Evolutionary conservation across 2,329 filamentous ascomycete species (phyloP), one percentile per base, ranked within the genome.

Genomic region (Aspergillus sp.): DNA sequence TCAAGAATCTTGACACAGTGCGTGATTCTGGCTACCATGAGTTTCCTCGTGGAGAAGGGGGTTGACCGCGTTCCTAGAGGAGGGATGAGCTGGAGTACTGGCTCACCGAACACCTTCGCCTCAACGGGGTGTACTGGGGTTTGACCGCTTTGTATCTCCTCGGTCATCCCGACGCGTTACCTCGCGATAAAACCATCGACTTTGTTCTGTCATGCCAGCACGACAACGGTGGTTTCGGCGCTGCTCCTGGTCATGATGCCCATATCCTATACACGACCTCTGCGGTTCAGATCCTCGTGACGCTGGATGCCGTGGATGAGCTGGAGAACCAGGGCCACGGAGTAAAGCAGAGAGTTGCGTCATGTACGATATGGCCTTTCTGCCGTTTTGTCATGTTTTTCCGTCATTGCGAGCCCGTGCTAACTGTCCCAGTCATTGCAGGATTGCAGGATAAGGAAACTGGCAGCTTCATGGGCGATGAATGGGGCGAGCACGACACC

Each of bases 121-220:
- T 98, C 36, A 95, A 91, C 57, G 91, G 91, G 27, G 75, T 98
- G 29, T 98, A 98, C 63, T 98, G 91, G 91, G 91, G 91, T 10
- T 65, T 98, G 36, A 91, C 80, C 5, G 82, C 89, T 5, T 73
- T 96, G 25, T 82, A 94, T 66, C 72, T 96, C 16, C 76, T 98
- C 37, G 75, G 79, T 30, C 80, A 74, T 35, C 85, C 88, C 1
- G 77, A 93, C 41, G 86, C 82, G 3, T 74, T 98, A 7, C 82
- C 89, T 8, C 77, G 84, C 33, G 71, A 79, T 33, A 78, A 84
- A 41, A 82, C 91, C 15, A 80, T 98, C 51, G 77, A 88, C 46
- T 98, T 93, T 62, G 83, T 96, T n/a, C 73, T 95, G 31, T 88
- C 82, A n/a, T 98, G 91, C 48, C 80, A 94, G 64, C 80, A 86